These are phyloP conservation scores for Xanthoceras sorbifolium DNA, from an alignment of 345 rosid species.

Conservation along the genomic window DNA sequence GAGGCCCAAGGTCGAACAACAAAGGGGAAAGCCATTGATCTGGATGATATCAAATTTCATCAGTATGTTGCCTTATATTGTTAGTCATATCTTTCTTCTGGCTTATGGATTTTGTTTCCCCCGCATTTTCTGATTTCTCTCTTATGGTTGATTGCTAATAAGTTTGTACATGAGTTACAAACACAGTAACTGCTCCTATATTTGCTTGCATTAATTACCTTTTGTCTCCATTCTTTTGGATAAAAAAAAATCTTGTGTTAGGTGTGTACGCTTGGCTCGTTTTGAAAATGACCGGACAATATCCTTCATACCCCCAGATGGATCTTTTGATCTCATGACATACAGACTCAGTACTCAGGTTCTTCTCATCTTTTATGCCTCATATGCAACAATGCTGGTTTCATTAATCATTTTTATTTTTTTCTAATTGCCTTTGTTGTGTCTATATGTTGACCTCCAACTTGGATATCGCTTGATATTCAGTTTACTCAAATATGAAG, in stretches of 20 bases:
- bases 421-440: background rate
- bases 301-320: constrained; percentile 81
- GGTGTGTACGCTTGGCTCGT: constrained; percentile 85
- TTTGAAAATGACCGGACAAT: constrained; percentile 79
- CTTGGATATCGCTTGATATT: background rate
- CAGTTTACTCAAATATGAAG: background rate
- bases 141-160: background rate
- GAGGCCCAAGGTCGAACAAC: constrained; percentile 82
- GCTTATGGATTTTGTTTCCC: constrained; percentile 15
- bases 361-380: background rate
- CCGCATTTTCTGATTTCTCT: background rate
- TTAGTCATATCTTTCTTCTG: constrained; percentile 5
- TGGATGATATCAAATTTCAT: constrained; percentile 83
- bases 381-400: background rate
- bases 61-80: constrained; percentile 49
- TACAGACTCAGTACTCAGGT: constrained; percentile 83
- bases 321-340: constrained; percentile 77
- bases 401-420: background rate
- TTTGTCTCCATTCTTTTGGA: background rate
- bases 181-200: background rate
- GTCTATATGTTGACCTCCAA: background rate
- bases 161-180: background rate
- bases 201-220: background rate
- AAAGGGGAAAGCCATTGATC: constrained; percentile 80
- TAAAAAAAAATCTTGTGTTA: constrained; percentile 18